A percentile compares a stretch with the other conserved stretches of the same genome.
Conservation (phyloP, 495 filamentous ascomycete genomes). For the Trichoderma virens region DNA sequence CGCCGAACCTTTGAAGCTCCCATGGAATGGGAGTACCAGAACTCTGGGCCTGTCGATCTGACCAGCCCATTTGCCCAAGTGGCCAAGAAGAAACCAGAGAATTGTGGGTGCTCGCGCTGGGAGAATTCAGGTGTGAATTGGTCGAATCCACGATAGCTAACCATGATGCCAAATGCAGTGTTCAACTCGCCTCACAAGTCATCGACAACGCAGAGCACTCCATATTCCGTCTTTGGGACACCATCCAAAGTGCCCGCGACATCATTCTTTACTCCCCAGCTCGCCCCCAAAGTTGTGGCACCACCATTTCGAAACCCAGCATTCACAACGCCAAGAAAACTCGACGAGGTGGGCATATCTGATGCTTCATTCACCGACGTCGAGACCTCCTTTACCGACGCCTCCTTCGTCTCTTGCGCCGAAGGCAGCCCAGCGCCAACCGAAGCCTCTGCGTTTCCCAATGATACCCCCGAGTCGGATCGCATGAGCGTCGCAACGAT, state of each 20-base stretch:
- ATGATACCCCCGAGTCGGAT: conserved; percentile 37
- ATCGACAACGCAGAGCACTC: conserved; percentile 17
- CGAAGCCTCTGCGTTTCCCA: conserved; percentile 56
- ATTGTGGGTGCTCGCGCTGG: conserved; percentile 14
- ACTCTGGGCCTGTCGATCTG: conserved; percentile 33
- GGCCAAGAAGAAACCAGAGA: conserved; percentile 17
- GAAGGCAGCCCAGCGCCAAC: conserved; percentile 68
- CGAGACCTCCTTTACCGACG: conserved; percentile 53
- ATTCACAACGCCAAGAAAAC: conserved; percentile 75
- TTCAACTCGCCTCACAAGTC: conserved; percentile 25
- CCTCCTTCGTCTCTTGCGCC: too few relatives aligned
- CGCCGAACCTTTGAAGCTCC: conserved; percentile 36
- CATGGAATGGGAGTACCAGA: conserved; percentile 47
- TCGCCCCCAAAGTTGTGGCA: conserved; percentile 28
- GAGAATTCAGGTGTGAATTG: background rate
- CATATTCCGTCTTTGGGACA: conserved; percentile 23
- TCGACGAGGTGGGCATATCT: conserved; percentile 33
- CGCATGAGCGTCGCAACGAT: conserved; percentile 26
- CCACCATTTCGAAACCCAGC: conserved; percentile 56
- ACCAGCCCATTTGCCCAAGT: conserved; percentile 40
- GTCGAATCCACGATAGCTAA: background rate
- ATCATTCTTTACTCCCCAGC: conserved; percentile 30
- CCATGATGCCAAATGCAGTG: background rate
- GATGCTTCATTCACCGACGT: too few relatives aligned
- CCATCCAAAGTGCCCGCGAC: conserved; percentile 26